phyloP scores from a whole-genome alignment of 176 grass and related monocot genomes.

The Zoysia japonica region DNA sequence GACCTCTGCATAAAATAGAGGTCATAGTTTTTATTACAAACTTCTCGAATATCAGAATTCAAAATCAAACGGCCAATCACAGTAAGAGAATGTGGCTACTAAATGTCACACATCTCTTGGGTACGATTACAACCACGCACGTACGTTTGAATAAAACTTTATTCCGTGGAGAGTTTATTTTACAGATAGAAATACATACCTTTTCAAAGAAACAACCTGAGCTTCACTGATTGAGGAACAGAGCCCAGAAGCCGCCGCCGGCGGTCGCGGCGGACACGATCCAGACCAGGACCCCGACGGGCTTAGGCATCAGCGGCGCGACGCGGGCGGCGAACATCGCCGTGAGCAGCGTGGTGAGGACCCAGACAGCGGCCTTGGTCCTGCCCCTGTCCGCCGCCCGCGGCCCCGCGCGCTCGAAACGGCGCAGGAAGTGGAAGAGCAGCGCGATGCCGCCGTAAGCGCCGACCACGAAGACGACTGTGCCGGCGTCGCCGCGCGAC shows the following conservation, averaged over 20 bases:
- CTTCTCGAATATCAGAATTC: too few relatives aligned
- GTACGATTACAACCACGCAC: too few relatives aligned
- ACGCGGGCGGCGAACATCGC: conserved; percentile 17
- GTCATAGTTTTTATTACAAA: too few relatives aligned
- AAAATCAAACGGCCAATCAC: too few relatives aligned
- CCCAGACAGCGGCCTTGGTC: neutral
- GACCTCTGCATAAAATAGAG: too few relatives aligned
- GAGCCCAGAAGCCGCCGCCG: neutral
- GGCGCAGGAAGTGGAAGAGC: conserved; percentile 12
- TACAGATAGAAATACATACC: too few relatives aligned
- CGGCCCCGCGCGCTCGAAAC: conserved; percentile 12
- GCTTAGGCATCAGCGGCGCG: conserved; percentile 28
- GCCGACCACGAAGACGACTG: conserved; percentile 12
- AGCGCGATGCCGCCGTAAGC: neutral
- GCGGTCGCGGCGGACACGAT: neutral
- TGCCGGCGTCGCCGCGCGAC: neutral
- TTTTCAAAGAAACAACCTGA: too few relatives aligned
- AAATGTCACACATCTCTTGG: too few relatives aligned
- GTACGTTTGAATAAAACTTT: too few relatives aligned
- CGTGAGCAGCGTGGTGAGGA: conserved; percentile 21
- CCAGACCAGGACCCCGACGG: neutral
- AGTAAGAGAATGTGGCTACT: too few relatives aligned
- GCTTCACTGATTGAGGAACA: conserved; percentile 2
- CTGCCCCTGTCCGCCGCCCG: neutral
- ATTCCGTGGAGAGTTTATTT: too few relatives aligned